Conservation (phyloP, 2,329 filamentous ascomycete species). For the Zarea fungicola region DNA sequence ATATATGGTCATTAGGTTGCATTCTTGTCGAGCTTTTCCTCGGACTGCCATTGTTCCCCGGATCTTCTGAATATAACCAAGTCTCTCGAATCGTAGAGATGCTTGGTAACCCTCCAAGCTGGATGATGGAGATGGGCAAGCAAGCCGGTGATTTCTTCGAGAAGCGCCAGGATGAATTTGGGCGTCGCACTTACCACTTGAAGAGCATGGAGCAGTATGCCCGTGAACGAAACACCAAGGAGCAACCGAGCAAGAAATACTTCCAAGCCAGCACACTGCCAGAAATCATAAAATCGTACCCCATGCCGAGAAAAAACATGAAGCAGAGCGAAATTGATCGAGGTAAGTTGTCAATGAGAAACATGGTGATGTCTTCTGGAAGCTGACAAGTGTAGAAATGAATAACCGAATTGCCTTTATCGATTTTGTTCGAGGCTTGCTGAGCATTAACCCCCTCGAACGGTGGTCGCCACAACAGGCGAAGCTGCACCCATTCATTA, state of each 20-base stretch:
- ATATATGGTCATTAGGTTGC: conserved; percentile 99
- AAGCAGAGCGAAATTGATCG: conserved; percentile 93
- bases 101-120: conserved; percentile 91
- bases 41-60: conserved; percentile 88
- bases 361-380: not conserved
- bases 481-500: conserved; percentile 96
- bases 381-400: conserved; percentile 65
- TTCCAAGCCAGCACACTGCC: conserved; percentile 91
- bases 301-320: conserved; percentile 99
- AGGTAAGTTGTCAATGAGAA: conserved; percentile 51
- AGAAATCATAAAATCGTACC: conserved; percentile 95
- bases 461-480: conserved; percentile 97
- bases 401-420: conserved; percentile 97
- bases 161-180: conserved; percentile 85
- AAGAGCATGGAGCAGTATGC: conserved; percentile 99
- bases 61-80: conserved; percentile 98
- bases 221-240: conserved; percentile 89
- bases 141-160: conserved; percentile 97
- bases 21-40: conserved; percentile 98
- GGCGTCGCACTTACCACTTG: conserved; percentile 80
- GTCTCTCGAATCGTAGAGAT: conserved; percentile 96
- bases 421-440: conserved; percentile 88
- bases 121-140: conserved; percentile 99
- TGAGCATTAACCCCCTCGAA: conserved; percentile 93
- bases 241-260: conserved; percentile 99